phyloP scores from a whole-genome alignment of 352 stramenopile genomes.

The Globisporangium yorkense region DNA sequence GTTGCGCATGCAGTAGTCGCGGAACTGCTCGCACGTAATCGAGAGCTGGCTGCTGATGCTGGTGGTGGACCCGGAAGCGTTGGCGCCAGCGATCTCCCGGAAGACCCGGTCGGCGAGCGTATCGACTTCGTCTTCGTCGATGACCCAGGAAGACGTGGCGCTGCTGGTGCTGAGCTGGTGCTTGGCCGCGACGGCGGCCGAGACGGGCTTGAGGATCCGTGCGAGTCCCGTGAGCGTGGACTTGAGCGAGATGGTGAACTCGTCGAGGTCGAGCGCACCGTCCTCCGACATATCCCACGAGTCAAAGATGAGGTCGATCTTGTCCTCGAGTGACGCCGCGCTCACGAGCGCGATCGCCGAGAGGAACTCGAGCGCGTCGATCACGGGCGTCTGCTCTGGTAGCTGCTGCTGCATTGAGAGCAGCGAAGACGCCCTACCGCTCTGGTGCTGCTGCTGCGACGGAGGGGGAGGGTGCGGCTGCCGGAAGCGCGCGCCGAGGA shows the following conservation, averaged over 20 bases:
- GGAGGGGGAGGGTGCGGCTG: conserved; percentile 11
- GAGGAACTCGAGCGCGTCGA: conserved; percentile 80
- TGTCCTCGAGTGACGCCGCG: conserved; percentile 53
- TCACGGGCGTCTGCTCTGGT: conserved; percentile 14
- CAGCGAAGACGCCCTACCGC: too few relatives aligned
- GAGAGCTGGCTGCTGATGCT: conserved; percentile 24
- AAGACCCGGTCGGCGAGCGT: conserved; percentile 58
- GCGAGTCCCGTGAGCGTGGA: conserved; percentile 65
- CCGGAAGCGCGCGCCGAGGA: conserved; percentile 31
- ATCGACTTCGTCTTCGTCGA: conserved; percentile 64
- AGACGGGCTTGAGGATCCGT: conserved; percentile 50
- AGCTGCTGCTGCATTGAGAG: conserved; percentile 1
- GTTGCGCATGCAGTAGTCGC: conserved; percentile 66
- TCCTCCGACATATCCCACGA: conserved; percentile 87
- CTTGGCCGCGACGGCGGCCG: conserved; percentile 1
- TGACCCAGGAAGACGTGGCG: conserved; percentile 1
- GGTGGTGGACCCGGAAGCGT: conserved; percentile 7
- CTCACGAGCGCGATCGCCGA: conserved; percentile 68
- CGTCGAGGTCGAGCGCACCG: conserved; percentile 65
- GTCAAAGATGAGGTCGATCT: conserved; percentile 81
- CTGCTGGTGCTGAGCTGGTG: not conserved
- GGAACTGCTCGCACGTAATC: conserved; percentile 78
- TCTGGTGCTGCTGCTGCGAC: not conserved
- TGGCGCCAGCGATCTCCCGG: conserved; percentile 50
- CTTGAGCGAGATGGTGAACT: conserved; percentile 87